Conservation (phyloP, 257 asterid genomes). For the Paulownia fortunei region DNA sequence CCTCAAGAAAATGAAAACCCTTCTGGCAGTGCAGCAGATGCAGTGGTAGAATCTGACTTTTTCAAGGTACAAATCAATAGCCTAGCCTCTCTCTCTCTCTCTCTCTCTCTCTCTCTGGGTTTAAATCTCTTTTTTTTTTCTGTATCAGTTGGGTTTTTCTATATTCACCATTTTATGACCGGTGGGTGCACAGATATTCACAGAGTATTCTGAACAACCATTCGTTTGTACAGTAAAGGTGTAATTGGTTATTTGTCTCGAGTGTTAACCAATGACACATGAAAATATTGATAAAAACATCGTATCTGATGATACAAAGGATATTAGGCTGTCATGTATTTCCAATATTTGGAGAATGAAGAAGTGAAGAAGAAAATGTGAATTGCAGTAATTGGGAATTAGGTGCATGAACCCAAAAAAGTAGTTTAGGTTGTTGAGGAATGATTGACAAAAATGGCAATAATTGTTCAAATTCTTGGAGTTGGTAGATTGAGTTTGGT, state of each 20-base stretch:
- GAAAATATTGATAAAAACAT: too few species aligned
- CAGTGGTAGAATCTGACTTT: conserved; percentile 48
- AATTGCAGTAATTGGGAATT: not conserved
- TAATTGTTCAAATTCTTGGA: conserved; percentile 37
- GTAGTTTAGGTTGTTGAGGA: conserved; percentile 51
- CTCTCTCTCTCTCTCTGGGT: not conserved
- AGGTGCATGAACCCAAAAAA: conserved; percentile 35
- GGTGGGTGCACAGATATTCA: not conserved
- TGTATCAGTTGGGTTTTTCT: not conserved
- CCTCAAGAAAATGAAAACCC: conserved; percentile 47
- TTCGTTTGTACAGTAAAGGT: too few species aligned
- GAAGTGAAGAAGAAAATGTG: not conserved
- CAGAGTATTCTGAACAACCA: too few species aligned
- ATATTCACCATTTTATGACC: not conserved
- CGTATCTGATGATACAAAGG: too few species aligned
- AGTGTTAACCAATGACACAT: too few species aligned
- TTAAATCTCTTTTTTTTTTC: not conserved
- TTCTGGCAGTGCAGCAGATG: conserved; percentile 40
- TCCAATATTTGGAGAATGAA: too few species aligned
- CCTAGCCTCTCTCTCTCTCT: conserved; percentile 4
- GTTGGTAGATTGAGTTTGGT: conserved; percentile 33
- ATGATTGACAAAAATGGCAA: conserved; percentile 34
- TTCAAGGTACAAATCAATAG: conserved; percentile 70
- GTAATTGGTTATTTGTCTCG: too few species aligned
- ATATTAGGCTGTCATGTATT: not conserved